Evolutionary conservation across 208 protist species (phyloP).

Genomic region (Leishmania lainsoni): DNA sequence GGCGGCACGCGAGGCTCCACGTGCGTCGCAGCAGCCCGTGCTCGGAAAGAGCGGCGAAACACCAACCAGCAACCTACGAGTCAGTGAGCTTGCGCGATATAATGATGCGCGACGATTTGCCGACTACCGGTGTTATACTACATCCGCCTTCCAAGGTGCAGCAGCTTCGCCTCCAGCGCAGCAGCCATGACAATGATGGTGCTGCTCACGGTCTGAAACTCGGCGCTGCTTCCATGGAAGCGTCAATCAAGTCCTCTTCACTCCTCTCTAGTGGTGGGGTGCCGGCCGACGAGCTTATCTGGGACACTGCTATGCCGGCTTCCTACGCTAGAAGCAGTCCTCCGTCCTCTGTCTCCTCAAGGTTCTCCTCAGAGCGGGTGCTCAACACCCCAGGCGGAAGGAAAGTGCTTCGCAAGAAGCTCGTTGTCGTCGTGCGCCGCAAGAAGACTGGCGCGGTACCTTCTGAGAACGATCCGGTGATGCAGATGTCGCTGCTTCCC

Average conservation of each 20-base stretch:
- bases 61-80: background rate
- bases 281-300: conserved; percentile 26
- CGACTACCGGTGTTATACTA: background rate
- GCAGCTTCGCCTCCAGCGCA: background rate
- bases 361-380: background rate
- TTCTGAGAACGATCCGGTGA: conserved; percentile 45
- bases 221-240: background rate
- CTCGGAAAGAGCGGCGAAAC: background rate
- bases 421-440: conserved; percentile 49
- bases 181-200: background rate
- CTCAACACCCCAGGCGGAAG: conserved; percentile 9
- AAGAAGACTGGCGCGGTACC: conserved; percentile 22
- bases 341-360: conserved; percentile 2
- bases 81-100: conserved; percentile 27
- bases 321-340: conserved; percentile 1
- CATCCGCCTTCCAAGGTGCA: background rate
- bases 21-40: background rate
- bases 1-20: background rate
- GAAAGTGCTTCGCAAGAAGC: conserved; percentile 61
- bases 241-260: conserved; percentile 2
- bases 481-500: conserved; percentile 42
- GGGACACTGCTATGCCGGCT: conserved; percentile 5
- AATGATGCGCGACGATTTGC: conserved; percentile 20
- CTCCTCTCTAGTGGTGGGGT: conserved; percentile 23
- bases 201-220: background rate